phyloP scores from a whole-genome alignment of 352 stramenopile species.

The Pythium scleroteichum region DNA sequence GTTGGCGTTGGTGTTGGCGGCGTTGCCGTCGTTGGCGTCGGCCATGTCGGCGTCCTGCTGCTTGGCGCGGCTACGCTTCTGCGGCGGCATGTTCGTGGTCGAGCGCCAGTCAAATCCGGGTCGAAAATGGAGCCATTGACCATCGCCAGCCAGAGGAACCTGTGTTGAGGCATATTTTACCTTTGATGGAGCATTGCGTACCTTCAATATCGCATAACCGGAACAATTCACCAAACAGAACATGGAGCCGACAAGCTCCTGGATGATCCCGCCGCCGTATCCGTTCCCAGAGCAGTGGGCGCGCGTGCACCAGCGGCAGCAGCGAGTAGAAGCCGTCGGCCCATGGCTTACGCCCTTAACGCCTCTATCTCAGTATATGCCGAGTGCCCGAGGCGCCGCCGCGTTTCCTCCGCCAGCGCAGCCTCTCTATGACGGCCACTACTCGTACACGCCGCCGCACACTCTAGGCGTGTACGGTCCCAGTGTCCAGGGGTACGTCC shows the following conservation, averaged over 20 bases:
- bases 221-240: too few relatives aligned
- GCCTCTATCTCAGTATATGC: conserved; percentile 3
- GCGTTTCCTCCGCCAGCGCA: too few relatives aligned
- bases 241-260: not conserved
- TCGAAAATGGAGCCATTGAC: conserved; percentile 7
- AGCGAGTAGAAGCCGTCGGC: not conserved
- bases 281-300: conserved; percentile 75
- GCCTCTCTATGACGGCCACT: too few relatives aligned
- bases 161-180: conserved; percentile 1
- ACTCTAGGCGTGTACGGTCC: too few relatives aligned
- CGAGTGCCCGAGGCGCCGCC: not conserved
- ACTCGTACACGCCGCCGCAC: too few relatives aligned
- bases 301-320: conserved; percentile 40
- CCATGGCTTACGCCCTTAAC: conserved; percentile 54
- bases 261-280: conserved; percentile 72
- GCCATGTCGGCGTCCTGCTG: conserved; percentile 35
- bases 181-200: not conserved
- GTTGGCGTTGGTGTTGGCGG: conserved; percentile 28
- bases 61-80: conserved; percentile 35
- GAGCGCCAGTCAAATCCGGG: conserved; percentile 14
- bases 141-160: not conserved
- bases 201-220: too few relatives aligned
- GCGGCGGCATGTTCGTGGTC: conserved; percentile 31
- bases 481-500: too few relatives aligned
- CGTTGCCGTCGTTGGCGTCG: conserved; percentile 29